Evolutionary conservation across 192 early-diverging fungal genomes (phyloP).

Genomic region (Helicostylum pulchrum): DNA sequence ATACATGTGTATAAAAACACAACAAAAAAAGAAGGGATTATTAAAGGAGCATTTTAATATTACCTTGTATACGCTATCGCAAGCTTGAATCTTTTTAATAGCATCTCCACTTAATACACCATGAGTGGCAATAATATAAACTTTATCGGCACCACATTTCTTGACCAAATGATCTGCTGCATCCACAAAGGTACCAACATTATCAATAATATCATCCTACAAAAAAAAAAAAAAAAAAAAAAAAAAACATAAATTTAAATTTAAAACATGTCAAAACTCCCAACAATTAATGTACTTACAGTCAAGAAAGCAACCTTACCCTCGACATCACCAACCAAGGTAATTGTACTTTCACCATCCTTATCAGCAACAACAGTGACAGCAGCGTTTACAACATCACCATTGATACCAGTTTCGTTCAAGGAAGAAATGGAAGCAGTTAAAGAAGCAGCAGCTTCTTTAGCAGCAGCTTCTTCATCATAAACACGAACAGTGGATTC

Average conservation of each 20-base stretch:
- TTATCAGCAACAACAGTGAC: slow-evolving; percentile 34
- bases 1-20: too few relatives aligned
- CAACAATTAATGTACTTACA: slow-evolving; percentile 16
- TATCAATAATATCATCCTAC: slow-evolving; percentile 93
- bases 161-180: slow-evolving; percentile 86
- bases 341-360: slow-evolving; percentile 37
- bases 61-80: slow-evolving; percentile 37
- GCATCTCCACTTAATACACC: slow-evolving; percentile 90
- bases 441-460: slow-evolving; percentile 2
- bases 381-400: slow-evolving; percentile 31
- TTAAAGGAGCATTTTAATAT: background rate
- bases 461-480: slow-evolving; percentile 10
- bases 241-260: background rate
- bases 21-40: too few relatives aligned
- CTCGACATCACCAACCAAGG: slow-evolving; percentile 92
- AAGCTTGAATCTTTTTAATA: slow-evolving; percentile 74
- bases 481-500: slow-evolving; percentile 7
- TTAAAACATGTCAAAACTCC: too few relatives aligned
- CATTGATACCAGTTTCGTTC: slow-evolving; percentile 24
- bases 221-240: background rate
- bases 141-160: slow-evolving; percentile 74
- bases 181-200: slow-evolving; percentile 84
- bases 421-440: slow-evolving; percentile 30
- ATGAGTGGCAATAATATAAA: slow-evolving; percentile 92
- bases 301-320: slow-evolving; percentile 85